Base-by-base conservation (phyloP, 768 basidiomycete species). In the Boletus subparvulus region DNA sequence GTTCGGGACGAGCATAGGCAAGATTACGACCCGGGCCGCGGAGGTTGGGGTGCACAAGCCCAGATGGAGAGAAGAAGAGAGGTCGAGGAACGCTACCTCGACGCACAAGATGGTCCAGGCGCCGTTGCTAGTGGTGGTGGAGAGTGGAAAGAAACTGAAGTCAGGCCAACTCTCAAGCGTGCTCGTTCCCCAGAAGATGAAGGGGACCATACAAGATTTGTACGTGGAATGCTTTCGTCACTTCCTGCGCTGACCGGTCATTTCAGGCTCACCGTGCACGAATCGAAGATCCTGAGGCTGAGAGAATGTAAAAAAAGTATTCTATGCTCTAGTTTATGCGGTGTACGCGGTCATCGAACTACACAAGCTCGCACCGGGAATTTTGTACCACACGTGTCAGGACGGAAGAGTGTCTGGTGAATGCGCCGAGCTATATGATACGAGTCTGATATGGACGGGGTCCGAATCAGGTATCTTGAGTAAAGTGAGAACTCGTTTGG, bases 11-110 rank as follows among this genome's bases (percentile, higher is more conserved):
- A 99, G 69, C 97, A 97, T 70, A 77, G 97, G 60, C 88, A 95
- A 68, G 96, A 98, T 72, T 99, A 95, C 68, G 94, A 98, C 70
- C 88, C 94, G 54, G 97, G 97, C 35, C 85, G 97, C 48, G 97
- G 97, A 49, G 92, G 91, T 37, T 95, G 90, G 92, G 93, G 92
- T 63, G 93, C 92, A 6, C 91, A 92, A 59, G 86, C 89, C 6
- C 90, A 93, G 66, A 78, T 84, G 39, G 88, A 91, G 63, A 79
- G 93, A 64, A 80, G 90, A 69, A 81, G 85, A 62, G 87, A 92
- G 66, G 86, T 90, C 37, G 92, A 94, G 69, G 90, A 92, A 68
- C 85, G 93, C 16, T 96, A 95, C 72, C 81, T 81, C 3, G 92
- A 94, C 64, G 85, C 82, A 2, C 83, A 86, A 60, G 89, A 90